phyloP scores from a whole-genome alignment of 1,139 yeast genomes.

The Zygoascus meyerae region DNA sequence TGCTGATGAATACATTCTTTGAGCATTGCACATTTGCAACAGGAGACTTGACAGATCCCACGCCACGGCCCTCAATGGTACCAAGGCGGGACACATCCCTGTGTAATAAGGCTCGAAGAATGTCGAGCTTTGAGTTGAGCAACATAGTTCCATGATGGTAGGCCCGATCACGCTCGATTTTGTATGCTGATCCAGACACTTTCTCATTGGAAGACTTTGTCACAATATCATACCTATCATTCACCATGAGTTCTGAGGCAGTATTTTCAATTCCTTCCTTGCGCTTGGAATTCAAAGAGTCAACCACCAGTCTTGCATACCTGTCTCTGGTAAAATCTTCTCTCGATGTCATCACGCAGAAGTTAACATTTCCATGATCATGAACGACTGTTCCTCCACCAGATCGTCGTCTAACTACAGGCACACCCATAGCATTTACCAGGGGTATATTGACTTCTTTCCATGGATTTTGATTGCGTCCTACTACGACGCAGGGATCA shows the following conservation, averaged over 20 bases:
- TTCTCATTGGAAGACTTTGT: slow-evolving; percentile 45
- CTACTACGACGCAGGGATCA: slow-evolving; percentile 84
- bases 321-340: slow-evolving; percentile 57
- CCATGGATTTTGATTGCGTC: slow-evolving; percentile 96
- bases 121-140: slow-evolving; percentile 54
- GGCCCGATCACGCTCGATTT: slow-evolving; percentile 73
- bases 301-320: slow-evolving; percentile 52
- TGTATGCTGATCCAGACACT: slow-evolving; percentile 88
- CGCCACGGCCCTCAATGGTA: slow-evolving; percentile 51
- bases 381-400: slow-evolving; percentile 99
- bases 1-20: slow-evolving; percentile 43
- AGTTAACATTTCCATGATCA: slow-evolving; percentile 87
- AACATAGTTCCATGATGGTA: slow-evolving; percentile 98
- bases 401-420: slow-evolving; percentile 68
- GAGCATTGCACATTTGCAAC: slow-evolving; percentile 58
- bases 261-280: slow-evolving; percentile 9
- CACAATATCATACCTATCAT: slow-evolving; percentile 75
- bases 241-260: slow-evolving; percentile 38
- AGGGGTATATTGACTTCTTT: slow-evolving; percentile 67
- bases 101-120: slow-evolving; percentile 52
- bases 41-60: slow-evolving; percentile 71
- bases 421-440: slow-evolving; percentile 51
- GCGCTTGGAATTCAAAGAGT: slow-evolving; percentile 42
- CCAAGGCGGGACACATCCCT: slow-evolving; percentile 44
- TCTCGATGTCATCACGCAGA: slow-evolving; percentile 71